Conservation (phyloP, 352 stramenopile genomes). For the Pythium aristosporum region DNA sequence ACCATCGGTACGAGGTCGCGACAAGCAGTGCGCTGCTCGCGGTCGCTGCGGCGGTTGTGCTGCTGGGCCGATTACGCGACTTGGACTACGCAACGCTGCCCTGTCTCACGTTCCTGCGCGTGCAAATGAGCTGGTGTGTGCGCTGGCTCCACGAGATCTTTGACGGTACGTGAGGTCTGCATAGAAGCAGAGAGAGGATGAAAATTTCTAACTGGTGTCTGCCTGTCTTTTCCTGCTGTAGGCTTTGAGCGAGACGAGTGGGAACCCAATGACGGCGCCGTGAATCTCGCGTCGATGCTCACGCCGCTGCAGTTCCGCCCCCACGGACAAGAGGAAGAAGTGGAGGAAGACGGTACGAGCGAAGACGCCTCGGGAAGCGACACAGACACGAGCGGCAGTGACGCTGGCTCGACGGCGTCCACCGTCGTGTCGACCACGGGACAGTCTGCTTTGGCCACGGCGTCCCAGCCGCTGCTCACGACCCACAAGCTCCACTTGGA, state of each 20-base stretch:
- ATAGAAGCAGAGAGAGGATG: too few species aligned
- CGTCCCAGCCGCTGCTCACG: constrained; percentile 11
- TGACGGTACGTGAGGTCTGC: constrained; percentile 30
- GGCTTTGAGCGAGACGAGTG: constrained; percentile 57
- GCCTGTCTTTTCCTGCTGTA: constrained; percentile 1
- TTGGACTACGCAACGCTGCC: constrained; percentile 69
- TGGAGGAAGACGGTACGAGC: neutral
- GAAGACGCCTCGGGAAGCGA: neutral
- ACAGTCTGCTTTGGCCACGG: neutral
- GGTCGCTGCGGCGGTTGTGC: constrained; percentile 26
- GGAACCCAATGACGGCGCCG: constrained; percentile 66
- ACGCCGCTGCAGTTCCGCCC: constrained; percentile 13
- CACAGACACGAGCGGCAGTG: constrained; percentile 12
- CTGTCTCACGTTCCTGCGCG: constrained; percentile 18
- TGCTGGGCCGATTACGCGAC: constrained; percentile 38
- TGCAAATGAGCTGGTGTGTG: constrained; percentile 45
- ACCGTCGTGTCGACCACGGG: constrained; percentile 3
- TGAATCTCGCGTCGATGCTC: constrained; percentile 77
- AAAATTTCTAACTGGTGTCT: too few species aligned
- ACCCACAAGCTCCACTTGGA: constrained; percentile 20
- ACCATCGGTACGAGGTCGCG: neutral
- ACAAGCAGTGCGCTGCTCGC: neutral
- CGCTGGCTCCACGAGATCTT: constrained; percentile 55
- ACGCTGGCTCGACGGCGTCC: constrained; percentile 12
- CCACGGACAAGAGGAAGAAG: neutral